Evolutionary conservation across 2,329 filamentous ascomycete species (phyloP).

Genomic region (Aspergillus aculeatus): DNA sequence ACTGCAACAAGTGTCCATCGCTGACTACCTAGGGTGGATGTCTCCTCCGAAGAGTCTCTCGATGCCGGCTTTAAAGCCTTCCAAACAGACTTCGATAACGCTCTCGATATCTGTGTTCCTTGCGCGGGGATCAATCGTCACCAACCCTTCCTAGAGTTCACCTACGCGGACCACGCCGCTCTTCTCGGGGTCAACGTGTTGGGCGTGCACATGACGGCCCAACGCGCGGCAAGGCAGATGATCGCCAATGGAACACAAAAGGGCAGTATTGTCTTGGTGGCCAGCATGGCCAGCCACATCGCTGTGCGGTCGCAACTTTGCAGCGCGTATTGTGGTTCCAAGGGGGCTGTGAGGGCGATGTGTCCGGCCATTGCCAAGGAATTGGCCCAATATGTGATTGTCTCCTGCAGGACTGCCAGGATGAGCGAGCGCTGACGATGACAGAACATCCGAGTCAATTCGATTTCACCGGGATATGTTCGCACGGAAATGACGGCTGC

Average conservation of each 20-base stretch:
- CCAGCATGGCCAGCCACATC: slow-evolving; percentile 54
- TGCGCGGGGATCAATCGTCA: slow-evolving; percentile 50
- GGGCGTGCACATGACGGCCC: slow-evolving; percentile 49
- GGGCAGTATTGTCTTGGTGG: slow-evolving; percentile 55
- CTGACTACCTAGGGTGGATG: slow-evolving; percentile 36
- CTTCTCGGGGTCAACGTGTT: slow-evolving; percentile 47
- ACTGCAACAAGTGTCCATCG: background rate
- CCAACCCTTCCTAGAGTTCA: slow-evolving; percentile 46
- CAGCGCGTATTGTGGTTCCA: slow-evolving; percentile 50
- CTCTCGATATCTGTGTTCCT: slow-evolving; percentile 47
- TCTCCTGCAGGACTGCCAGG: background rate
- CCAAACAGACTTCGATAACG: slow-evolving; percentile 35
- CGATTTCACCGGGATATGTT: slow-evolving; percentile 44
- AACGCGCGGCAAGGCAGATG: slow-evolving; percentile 53
- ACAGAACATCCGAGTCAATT: slow-evolving; percentile 45
- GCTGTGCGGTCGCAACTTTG: slow-evolving; percentile 51
- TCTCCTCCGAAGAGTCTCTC: slow-evolving; percentile 36
- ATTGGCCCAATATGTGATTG: slow-evolving; percentile 38
- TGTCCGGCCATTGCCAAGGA: slow-evolving; percentile 50
- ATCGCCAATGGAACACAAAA: slow-evolving; percentile 51
- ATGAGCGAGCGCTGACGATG: background rate
- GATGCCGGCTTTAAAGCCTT: slow-evolving; percentile 33
- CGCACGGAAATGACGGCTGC: slow-evolving; percentile 35
- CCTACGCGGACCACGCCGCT: slow-evolving; percentile 43
- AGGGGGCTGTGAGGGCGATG: slow-evolving; percentile 51